Conservation (phyloP, 345 rosid species). For the Syzygium oleosum region DNA sequence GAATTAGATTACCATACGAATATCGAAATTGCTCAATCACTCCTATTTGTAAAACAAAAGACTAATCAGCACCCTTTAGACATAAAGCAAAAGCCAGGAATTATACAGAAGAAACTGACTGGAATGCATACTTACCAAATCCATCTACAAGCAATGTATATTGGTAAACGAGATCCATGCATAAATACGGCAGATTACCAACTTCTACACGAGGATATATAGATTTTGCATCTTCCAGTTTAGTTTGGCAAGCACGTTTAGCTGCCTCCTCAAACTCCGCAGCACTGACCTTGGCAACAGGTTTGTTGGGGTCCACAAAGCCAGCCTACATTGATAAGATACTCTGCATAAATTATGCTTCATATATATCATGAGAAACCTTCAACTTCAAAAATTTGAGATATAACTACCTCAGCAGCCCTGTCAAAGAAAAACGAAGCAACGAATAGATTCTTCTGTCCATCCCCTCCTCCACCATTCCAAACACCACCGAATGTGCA, state of each 20-base stretch:
- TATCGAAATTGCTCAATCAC: neutral
- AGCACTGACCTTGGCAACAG: constrained; percentile 77
- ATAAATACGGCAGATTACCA: constrained; percentile 56
- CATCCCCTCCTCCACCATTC: constrained; percentile 99
- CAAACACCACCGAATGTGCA: constrained; percentile 96
- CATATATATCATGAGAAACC: neutral
- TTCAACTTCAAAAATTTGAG: neutral
- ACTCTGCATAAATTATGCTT: neutral
- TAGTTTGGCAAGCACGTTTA: constrained; percentile 77
- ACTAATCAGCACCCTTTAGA: neutral
- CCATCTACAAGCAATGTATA: constrained; percentile 76
- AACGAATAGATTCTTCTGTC: constrained; percentile 82
- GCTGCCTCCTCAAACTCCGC: constrained; percentile 70
- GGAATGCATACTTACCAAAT: constrained; percentile 46
- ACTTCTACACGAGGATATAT: constrained; percentile 40
- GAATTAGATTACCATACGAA: neutral
- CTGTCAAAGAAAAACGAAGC: constrained; percentile 96
- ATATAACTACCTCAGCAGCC: constrained; percentile 73
- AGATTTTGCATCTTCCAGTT: constrained; percentile 51
- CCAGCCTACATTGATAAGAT: constrained; percentile 45
- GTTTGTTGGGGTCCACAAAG: constrained; percentile 45
- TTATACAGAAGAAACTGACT: neutral
- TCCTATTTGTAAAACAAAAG: neutral
- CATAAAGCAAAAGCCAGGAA: neutral
- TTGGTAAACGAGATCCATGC: constrained; percentile 95